Percentiles rank a stretch among this genome's conserved stretches.
Conservation (phyloP, 179 eudicot genomes). For the Gypsophila paniculata region DNA sequence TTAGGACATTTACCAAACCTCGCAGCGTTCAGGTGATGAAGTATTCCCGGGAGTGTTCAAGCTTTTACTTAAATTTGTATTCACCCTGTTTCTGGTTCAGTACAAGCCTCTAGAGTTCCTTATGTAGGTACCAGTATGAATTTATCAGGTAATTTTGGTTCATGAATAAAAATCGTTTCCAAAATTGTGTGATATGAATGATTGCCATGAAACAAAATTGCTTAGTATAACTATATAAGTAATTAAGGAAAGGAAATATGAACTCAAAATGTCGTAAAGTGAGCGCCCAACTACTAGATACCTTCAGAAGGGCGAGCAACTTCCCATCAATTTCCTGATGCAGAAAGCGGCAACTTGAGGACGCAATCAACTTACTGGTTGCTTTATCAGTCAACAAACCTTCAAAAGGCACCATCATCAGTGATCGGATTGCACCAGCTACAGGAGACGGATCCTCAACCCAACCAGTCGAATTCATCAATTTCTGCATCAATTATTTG, state of each 20-base stretch:
- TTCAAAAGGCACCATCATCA: slow-evolving; percentile 52
- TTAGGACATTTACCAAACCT: neutral
- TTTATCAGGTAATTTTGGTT: neutral
- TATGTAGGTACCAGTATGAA: neutral
- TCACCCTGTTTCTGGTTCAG: neutral
- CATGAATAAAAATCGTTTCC: neutral
- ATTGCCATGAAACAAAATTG: neutral
- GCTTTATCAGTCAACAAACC: slow-evolving; percentile 65
- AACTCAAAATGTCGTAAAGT: neutral
- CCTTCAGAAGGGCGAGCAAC: slow-evolving; percentile 86
- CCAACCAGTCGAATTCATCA: slow-evolving; percentile 56
- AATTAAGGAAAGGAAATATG: neutral
- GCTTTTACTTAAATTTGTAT: neutral
- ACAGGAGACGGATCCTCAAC: slow-evolving; percentile 88
- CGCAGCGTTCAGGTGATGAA: neutral
- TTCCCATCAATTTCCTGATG: slow-evolving; percentile 66
- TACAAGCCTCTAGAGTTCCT: neutral
- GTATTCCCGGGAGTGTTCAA: neutral
- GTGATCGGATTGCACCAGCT: slow-evolving; percentile 55
- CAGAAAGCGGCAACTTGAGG: slow-evolving; percentile 63
- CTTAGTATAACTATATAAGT: too few species aligned
- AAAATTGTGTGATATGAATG: neutral
- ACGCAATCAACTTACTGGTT: slow-evolving; percentile 62
- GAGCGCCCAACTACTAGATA: slow-evolving; percentile 22
- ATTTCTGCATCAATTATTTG: slow-evolving; percentile 61